These are phyloP conservation scores for Penicillium ochrochloron DNA, from an alignment of 495 filamentous ascomycete species.

Conservation along the genomic window DNA sequence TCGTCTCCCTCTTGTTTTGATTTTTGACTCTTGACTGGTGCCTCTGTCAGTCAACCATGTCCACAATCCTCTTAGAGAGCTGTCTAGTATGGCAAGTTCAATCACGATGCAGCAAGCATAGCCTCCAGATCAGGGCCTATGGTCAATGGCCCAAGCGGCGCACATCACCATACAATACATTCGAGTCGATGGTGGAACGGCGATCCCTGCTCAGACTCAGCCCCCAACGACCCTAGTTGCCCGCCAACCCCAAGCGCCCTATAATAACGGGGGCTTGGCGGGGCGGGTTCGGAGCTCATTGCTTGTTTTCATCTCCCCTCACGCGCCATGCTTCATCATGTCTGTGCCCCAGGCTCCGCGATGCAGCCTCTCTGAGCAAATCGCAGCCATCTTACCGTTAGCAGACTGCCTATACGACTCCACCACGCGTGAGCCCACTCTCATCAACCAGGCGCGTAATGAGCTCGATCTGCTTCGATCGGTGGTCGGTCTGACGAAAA, in stretches of 20 bases:
- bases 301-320: constrained; percentile 1
- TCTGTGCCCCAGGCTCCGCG: constrained; percentile 18
- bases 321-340: constrained; percentile 9
- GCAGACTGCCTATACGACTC: constrained; percentile 24
- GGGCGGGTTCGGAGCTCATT: too few relatives aligned
- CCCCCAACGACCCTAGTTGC: constrained; percentile 3
- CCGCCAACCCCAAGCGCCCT: neutral
- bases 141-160: neutral
- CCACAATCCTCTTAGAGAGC: neutral
- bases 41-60: neutral
- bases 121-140: neutral
- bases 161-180: neutral
- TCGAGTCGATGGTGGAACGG: neutral
- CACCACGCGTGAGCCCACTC: constrained; percentile 16
- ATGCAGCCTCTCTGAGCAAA: constrained; percentile 8
- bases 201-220: constrained; percentile 11
- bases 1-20: neutral
- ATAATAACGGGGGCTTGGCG: constrained; percentile 6
- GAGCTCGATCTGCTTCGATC: constrained; percentile 23
- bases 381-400: constrained; percentile 18
- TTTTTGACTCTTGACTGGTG: neutral
- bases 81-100: neutral
- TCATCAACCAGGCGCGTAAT: constrained; percentile 21
- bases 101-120: neutral
- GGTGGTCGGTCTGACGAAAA: constrained; percentile 11